Conservation (phyloP, 805 yeast species). For the Monosporozyma solicola region DNA sequence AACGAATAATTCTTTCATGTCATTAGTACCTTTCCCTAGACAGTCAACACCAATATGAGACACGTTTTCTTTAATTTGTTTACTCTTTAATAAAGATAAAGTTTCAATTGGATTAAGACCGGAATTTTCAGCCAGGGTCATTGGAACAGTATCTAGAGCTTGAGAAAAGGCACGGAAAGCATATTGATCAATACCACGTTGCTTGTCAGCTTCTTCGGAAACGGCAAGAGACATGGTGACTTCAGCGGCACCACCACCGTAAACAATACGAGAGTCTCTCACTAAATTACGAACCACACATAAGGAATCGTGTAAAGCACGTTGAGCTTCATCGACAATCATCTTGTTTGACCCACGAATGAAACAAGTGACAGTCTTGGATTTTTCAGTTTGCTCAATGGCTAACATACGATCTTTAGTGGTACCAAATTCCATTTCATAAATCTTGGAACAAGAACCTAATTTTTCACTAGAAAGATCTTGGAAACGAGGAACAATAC, state of each 20-base stretch:
- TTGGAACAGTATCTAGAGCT: constrained; percentile 87
- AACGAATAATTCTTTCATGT: constrained; percentile 90
- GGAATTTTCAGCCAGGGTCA: constrained; percentile 93
- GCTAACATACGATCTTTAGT: constrained; percentile 94
- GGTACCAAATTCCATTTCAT: constrained; percentile 91
- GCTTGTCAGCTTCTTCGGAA: constrained; percentile 82
- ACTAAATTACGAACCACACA: constrained; percentile 96
- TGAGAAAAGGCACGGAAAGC: constrained; percentile 92
- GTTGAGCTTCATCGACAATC: constrained; percentile 94
- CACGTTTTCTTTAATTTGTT: constrained; percentile 65
- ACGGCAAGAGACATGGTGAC: constrained; percentile 88
- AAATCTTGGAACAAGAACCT: constrained; percentile 78
- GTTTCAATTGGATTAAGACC: constrained; percentile 93
- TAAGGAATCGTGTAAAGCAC: constrained; percentile 93
- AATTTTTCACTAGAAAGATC: constrained; percentile 74
- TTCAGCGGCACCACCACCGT: constrained; percentile 99
- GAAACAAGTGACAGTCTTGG: constrained; percentile 86
- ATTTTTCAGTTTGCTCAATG: constrained; percentile 78
- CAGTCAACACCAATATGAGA: constrained; percentile 88
- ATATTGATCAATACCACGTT: constrained; percentile 93
- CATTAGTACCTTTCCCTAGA: constrained; percentile 76
- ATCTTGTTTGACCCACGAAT: constrained; percentile 93
- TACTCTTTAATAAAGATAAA: constrained; percentile 70
- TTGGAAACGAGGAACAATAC: constrained; percentile 95
- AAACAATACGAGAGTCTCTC: constrained; percentile 87